Evolutionary conservation across 2,329 filamentous ascomycete genomes (phyloP).

Genomic region (Pestalotiopsis sp.): DNA sequence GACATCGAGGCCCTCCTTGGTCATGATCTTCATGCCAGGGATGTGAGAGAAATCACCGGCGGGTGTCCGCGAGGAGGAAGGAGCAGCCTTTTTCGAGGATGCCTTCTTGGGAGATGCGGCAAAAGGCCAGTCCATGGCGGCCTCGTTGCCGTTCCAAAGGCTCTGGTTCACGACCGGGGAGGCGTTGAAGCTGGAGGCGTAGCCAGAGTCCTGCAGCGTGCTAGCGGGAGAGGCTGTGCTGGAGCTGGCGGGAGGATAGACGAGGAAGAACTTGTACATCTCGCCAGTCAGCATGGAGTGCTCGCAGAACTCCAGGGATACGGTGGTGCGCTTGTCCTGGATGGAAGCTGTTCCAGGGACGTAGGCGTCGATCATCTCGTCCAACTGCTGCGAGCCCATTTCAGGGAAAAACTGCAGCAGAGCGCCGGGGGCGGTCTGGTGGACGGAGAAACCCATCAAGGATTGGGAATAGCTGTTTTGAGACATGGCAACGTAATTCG

Average conservation of each 20-base stretch:
- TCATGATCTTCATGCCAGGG: conserved; percentile 69
- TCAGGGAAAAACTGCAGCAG: conserved; percentile 68
- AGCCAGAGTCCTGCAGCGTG: conserved; percentile 48
- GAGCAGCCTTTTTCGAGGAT: conserved; percentile 30
- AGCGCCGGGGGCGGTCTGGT: conserved; percentile 59
- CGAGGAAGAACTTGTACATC: conserved; percentile 63
- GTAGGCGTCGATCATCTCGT: conserved; percentile 61
- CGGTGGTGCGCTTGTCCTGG: conserved; percentile 59
- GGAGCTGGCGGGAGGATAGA: conserved; percentile 42
- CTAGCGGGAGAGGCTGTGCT: conserved; percentile 46
- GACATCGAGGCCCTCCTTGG: conserved; percentile 63
- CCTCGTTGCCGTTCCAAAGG: conserved; percentile 47
- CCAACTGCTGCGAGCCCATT: conserved; percentile 63
- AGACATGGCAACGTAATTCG: conserved; percentile 32
- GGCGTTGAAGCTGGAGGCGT: conserved; percentile 48
- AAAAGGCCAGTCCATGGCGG: conserved; percentile 31
- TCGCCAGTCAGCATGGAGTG: conserved; percentile 56
- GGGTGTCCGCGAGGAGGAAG: conserved; percentile 19
- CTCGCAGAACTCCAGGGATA: conserved; percentile 63
- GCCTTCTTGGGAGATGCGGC: conserved; percentile 29
- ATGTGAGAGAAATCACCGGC: conserved; percentile 52
- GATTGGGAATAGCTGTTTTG: conserved; percentile 35
- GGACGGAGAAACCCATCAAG: conserved; percentile 59
- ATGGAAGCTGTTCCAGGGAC: conserved; percentile 55
- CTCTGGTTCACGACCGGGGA: conserved; percentile 54